phyloP scores from a whole-genome alignment of 2,329 filamentous ascomycete species.

The Fusarium annulatum region DNA sequence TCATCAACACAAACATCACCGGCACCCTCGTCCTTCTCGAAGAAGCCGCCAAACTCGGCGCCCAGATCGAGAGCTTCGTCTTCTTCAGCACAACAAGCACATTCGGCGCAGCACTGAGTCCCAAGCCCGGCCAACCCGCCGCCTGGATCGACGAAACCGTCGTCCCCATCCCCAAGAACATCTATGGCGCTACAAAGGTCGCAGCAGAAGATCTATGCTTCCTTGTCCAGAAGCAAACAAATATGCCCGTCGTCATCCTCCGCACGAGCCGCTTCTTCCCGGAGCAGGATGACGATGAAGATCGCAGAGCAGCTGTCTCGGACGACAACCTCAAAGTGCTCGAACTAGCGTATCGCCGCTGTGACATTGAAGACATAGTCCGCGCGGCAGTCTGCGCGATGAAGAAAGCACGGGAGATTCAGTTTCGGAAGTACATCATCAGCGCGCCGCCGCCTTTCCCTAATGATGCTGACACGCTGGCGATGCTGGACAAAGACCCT shows the following conservation, averaged over 20 bases:
- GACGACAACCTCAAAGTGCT: constrained; percentile 61
- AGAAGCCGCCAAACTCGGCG: constrained; percentile 46
- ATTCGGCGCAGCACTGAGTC: constrained; percentile 55
- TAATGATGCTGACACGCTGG: constrained; percentile 46
- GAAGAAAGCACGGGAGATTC: constrained; percentile 46
- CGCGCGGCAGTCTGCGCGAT: constrained; percentile 54
- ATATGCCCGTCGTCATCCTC: constrained; percentile 56
- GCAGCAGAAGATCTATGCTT: constrained; percentile 61
- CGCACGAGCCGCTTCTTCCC: constrained; percentile 62
- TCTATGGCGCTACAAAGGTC: constrained; percentile 61
- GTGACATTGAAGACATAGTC: constrained; percentile 58
- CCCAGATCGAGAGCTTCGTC: constrained; percentile 53
- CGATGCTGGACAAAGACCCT: constrained; percentile 49
- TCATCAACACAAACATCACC: constrained; percentile 58
- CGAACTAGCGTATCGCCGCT: constrained; percentile 59
- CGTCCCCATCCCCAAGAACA: constrained; percentile 57
- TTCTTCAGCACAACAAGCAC: constrained; percentile 60
- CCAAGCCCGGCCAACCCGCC: constrained; percentile 50
- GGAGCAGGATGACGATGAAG: constrained; percentile 59
- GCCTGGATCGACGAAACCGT: constrained; percentile 59
- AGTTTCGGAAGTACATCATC: constrained; percentile 57
- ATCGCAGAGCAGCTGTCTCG: constrained; percentile 49
- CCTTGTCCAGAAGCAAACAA: constrained; percentile 53
- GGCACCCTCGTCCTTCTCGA: constrained; percentile 58
- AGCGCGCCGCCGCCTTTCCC: constrained; percentile 56